phyloP scores from a whole-genome alignment of 78 protist species.

The Dictyostelium citrinum region DNA sequence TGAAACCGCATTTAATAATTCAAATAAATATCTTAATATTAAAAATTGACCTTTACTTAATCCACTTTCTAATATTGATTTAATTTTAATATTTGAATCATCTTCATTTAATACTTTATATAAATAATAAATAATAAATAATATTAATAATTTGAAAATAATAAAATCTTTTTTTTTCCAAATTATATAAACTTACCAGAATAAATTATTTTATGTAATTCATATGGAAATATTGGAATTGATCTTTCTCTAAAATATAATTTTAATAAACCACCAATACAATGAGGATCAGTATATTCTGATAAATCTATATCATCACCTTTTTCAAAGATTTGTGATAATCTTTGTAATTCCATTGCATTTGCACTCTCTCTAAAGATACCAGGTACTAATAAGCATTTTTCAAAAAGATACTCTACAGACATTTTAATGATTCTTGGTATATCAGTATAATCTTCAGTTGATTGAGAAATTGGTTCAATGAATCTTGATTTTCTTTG shows the following conservation, averaged over 20 bases:
- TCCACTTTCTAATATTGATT: neutral
- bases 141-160: neutral
- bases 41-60: constrained; percentile 19
- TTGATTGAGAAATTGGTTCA: constrained; percentile 13
- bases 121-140: neutral
- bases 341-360: constrained; percentile 34
- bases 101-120: neutral
- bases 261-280: constrained; percentile 56
- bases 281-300: constrained; percentile 31
- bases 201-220: constrained; percentile 31
- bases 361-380: constrained; percentile 69
- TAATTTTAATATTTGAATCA: neutral
- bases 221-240: constrained; percentile 49
- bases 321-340: constrained; percentile 1
- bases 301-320: constrained; percentile 38
- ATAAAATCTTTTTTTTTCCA: neutral
- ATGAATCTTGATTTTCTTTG: constrained; percentile 78
- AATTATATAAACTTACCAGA: constrained; percentile 5
- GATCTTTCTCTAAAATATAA: constrained; percentile 34
- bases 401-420: constrained; percentile 63
- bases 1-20: constrained; percentile 35
- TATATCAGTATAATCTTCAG: constrained; percentile 51
- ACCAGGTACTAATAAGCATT: constrained; percentile 21
- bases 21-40: constrained; percentile 57
- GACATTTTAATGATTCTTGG: constrained; percentile 51